These are phyloP conservation scores for Chalara sp. DNA, from an alignment of 2,329 filamentous ascomycete species.

Conservation along the genomic window DNA sequence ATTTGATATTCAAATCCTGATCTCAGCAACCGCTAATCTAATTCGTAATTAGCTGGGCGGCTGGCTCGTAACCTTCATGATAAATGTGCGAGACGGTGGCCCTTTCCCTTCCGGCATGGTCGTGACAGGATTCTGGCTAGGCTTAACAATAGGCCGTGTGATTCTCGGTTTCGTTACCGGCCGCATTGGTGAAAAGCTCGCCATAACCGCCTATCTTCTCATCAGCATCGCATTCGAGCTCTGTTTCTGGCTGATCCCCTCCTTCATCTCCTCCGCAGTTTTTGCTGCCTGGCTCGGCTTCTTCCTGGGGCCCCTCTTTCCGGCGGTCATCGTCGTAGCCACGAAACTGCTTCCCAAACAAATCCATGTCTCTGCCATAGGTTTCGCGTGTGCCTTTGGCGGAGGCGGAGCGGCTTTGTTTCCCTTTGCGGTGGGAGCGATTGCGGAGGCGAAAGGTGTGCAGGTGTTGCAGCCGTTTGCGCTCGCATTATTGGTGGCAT, in stretches of 20 bases:
- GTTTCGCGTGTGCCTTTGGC: constrained; percentile 74
- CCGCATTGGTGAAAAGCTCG: constrained; percentile 63
- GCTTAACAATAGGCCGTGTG: constrained; percentile 68
- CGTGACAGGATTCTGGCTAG: constrained; percentile 79
- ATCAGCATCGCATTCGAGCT: constrained; percentile 59
- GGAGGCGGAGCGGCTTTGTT: constrained; percentile 60
- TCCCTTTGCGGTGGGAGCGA: constrained; percentile 61
- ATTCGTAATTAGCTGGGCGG: constrained; percentile 49
- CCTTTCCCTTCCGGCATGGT: constrained; percentile 70
- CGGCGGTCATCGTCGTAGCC: constrained; percentile 64
- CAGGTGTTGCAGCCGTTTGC: constrained; percentile 50
- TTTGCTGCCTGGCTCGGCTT: constrained; percentile 69
- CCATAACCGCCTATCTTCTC: constrained; percentile 57
- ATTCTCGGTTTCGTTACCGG: constrained; percentile 73
- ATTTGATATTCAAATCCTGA: too few species aligned
- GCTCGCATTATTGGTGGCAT: constrained; percentile 40
- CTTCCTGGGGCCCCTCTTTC: constrained; percentile 75
- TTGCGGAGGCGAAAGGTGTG: constrained; percentile 53
- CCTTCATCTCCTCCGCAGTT: constrained; percentile 66
- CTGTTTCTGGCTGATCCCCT: constrained; percentile 75
- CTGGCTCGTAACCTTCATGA: constrained; percentile 84
- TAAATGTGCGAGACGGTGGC: constrained; percentile 64
- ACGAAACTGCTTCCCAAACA: constrained; percentile 68
- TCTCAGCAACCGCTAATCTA: neutral
- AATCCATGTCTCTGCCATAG: constrained; percentile 71